These are phyloP conservation scores for Elaeagnus macrophylla DNA, from an alignment of 306 rosid species.

Conservation along the genomic window DNA sequence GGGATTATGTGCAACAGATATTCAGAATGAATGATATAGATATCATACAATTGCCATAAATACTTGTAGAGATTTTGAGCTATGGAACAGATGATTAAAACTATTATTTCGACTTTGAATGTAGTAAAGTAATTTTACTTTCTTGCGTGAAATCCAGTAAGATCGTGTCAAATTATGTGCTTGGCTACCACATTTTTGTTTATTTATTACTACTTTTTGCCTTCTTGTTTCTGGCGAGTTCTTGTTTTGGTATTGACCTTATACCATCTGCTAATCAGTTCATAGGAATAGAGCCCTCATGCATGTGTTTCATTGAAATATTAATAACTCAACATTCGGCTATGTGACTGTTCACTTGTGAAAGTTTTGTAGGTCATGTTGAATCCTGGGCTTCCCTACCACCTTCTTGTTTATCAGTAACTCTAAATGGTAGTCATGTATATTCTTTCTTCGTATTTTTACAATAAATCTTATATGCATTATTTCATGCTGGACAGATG, in stretches of 20 bases:
- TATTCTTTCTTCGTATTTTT: conserved; percentile 1
- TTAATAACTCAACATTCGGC: background rate
- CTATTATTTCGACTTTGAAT: background rate
- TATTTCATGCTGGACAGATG: conserved; percentile 41
- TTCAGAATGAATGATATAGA: background rate
- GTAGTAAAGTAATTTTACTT: background rate
- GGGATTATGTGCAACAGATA: too few species aligned
- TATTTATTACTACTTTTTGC: background rate
- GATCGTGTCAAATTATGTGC: background rate
- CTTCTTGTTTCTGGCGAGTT: background rate
- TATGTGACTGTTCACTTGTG: background rate
- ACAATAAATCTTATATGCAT: background rate
- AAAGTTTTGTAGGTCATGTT: background rate
- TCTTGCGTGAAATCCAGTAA: background rate
- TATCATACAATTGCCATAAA: background rate
- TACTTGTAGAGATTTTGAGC: background rate
- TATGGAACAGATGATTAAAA: background rate
- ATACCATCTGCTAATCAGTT: background rate
- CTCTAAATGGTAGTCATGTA: background rate
- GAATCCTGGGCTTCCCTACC: too few species aligned
- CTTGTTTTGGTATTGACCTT: background rate
- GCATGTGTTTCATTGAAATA: background rate
- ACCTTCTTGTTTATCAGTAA: background rate
- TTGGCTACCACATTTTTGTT: background rate
- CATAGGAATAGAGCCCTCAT: background rate